These are phyloP conservation scores for Mollisia scopiformis DNA, from an alignment of 2,329 filamentous ascomycete genomes.

Conservation along the genomic window DNA sequence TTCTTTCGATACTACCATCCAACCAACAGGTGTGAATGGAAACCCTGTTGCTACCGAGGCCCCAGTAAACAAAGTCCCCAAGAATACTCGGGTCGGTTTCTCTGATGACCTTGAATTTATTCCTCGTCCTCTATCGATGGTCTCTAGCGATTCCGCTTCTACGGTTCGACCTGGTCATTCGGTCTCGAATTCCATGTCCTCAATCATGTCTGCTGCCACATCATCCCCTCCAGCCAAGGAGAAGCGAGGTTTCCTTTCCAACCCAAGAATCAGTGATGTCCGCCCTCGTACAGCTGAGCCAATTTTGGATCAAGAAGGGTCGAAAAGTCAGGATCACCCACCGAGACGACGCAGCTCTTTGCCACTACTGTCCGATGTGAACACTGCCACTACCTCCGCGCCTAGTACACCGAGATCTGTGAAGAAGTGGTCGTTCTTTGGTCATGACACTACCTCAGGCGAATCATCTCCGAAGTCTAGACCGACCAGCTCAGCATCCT, in stretches of 20 bases:
- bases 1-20: constrained; percentile 28
- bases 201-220: constrained; percentile 67
- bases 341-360: constrained; percentile 59
- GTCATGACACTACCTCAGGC: constrained; percentile 33
- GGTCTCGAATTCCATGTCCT: constrained; percentile 79
- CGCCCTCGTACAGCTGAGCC: constrained; percentile 73
- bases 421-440: constrained; percentile 39
- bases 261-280: constrained; percentile 47
- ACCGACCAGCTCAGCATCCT: constrained; percentile 44
- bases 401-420: constrained; percentile 36
- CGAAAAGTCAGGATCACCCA: constrained; percentile 41
- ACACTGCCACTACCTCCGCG: constrained; percentile 32
- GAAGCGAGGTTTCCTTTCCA: constrained; percentile 43
- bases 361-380: constrained; percentile 48
- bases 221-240: constrained; percentile 42
- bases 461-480: constrained; percentile 51
- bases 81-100: constrained; percentile 75
- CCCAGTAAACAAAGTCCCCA: constrained; percentile 25
- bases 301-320: constrained; percentile 53
- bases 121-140: constrained; percentile 77
- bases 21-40: constrained; percentile 13
- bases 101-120: constrained; percentile 85
- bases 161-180: constrained; percentile 70
- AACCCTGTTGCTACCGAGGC: constrained; percentile 11
- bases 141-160: constrained; percentile 83